Percentiles rank a stretch among this genome's conserved stretches.
Conservation (phyloP, 345 rosid genomes). For the Murraya koenigii region DNA sequence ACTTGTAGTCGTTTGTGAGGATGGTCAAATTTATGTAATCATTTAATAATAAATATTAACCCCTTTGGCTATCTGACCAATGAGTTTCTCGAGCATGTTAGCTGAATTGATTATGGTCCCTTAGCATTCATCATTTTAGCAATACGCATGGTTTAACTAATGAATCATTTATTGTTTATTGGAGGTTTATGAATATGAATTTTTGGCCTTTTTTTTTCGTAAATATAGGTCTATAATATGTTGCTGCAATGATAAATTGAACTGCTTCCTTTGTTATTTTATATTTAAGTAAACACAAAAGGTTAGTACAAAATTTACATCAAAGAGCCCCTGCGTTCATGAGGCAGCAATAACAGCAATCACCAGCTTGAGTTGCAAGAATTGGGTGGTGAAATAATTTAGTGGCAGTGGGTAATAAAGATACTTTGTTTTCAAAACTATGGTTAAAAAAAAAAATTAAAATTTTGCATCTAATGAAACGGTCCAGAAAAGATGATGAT, state of each 20-base stretch:
- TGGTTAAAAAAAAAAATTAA: not conserved
- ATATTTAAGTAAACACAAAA: not conserved
- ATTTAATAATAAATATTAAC: conserved; percentile 2
- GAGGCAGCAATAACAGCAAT: not conserved
- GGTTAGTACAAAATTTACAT: not conserved
- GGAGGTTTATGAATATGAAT: conserved; percentile 20
- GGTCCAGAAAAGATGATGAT: not conserved
- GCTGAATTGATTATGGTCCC: conserved; percentile 9
- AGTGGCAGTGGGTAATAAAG: not conserved
- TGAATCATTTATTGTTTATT: conserved; percentile 21
- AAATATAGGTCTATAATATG: not conserved
- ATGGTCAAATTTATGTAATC: not conserved
- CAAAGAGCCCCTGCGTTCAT: not conserved
- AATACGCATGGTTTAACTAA: conserved; percentile 30
- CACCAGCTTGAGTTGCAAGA: not conserved
- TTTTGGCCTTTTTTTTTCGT: too few species aligned
- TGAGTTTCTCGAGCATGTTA: conserved; percentile 11
- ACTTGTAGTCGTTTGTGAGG: not conserved
- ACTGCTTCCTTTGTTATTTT: not conserved
- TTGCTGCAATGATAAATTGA: conserved; percentile 18
- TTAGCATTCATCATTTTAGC: conserved; percentile 8
- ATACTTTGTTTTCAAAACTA: not conserved
- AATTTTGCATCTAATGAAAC: not conserved
- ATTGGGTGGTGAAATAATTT: not conserved
- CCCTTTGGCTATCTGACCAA: conserved; percentile 23